These are phyloP conservation scores for Lachancea sp. DNA, from an alignment of 805 yeast genomes.

Conservation along the genomic window DNA sequence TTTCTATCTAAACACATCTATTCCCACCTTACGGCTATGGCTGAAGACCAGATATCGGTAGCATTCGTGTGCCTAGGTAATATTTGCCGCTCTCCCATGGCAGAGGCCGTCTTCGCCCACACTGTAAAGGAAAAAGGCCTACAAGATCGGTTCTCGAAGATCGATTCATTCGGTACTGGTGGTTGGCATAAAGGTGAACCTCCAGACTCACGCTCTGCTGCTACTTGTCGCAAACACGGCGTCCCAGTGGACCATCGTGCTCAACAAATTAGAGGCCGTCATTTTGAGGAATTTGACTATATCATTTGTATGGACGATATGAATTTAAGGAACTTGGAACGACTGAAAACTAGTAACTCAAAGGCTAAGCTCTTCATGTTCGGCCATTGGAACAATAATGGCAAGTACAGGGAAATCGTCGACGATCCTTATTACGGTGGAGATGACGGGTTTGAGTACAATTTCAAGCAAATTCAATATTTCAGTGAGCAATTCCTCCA, in stretches of 20 bases:
- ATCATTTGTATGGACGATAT: conserved; percentile 66
- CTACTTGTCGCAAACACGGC: conserved; percentile 61
- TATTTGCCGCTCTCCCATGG: conserved; percentile 96
- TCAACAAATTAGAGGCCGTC: conserved; percentile 52
- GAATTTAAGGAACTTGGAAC: conserved; percentile 46
- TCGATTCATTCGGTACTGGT: conserved; percentile 88
- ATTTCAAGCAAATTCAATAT: conserved; percentile 66
- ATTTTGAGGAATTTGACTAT: conserved; percentile 57
- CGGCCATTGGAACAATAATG: conserved; percentile 71
- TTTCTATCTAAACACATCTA: not conserved
- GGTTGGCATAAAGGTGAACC: conserved; percentile 76
- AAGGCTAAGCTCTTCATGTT: conserved; percentile 53
- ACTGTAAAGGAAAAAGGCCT: conserved; percentile 46
- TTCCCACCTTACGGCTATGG: not conserved
- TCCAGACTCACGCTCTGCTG: conserved; percentile 71
- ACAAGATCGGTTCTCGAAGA: conserved; percentile 39
- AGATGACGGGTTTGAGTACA: conserved; percentile 68
- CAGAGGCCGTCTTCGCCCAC: conserved; percentile 82
- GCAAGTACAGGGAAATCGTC: conserved; percentile 48
- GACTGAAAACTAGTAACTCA: conserved; percentile 44
- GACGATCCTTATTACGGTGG: conserved; percentile 96
- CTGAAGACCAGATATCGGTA: conserved; percentile 41
- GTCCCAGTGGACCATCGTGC: conserved; percentile 72
- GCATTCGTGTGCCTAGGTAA: conserved; percentile 92
- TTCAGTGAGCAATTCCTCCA: conserved; percentile 67